These are phyloP conservation scores for Lyophyllum atratum DNA, from an alignment of 768 basidiomycete species.

Conservation along the genomic window DNA sequence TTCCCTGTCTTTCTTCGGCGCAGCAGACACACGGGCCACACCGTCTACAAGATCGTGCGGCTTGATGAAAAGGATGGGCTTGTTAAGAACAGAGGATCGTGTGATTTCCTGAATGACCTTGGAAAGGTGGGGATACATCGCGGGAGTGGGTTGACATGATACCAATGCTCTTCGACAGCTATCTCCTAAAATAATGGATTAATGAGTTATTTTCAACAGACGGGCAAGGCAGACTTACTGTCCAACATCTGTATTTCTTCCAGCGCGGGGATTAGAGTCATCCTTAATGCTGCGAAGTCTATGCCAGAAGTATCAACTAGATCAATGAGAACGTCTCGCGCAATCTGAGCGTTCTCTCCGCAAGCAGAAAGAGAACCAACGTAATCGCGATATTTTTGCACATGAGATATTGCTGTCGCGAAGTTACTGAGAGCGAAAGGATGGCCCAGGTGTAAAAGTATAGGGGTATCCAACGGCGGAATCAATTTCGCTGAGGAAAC, in stretches of 20 bases:
- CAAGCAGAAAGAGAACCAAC: constrained; percentile 55
- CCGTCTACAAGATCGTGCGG: constrained; percentile 72
- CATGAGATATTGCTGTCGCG: constrained; percentile 48
- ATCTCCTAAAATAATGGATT: constrained; percentile 39
- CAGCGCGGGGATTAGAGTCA: constrained; percentile 42
- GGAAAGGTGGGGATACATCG: constrained; percentile 44
- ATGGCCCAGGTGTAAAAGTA: constrained; percentile 62
- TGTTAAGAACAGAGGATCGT: constrained; percentile 55
- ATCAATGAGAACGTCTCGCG: constrained; percentile 64
- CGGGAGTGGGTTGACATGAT: constrained; percentile 55
- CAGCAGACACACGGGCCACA: constrained; percentile 41
- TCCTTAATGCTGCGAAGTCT: constrained; percentile 53
- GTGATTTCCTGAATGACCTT: constrained; percentile 48
- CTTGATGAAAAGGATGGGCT: constrained; percentile 71
- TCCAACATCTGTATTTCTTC: constrained; percentile 34
- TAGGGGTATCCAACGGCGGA: constrained; percentile 32
- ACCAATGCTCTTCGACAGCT: constrained; percentile 55
- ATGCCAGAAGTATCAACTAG: constrained; percentile 66
- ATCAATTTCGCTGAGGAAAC: neutral
- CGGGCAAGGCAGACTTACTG: constrained; percentile 27
- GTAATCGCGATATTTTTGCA: constrained; percentile 58
- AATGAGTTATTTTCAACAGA: neutral
- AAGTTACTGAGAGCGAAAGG: constrained; percentile 61
- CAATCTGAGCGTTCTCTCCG: constrained; percentile 64
- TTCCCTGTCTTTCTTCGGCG: constrained; percentile 35